These are phyloP conservation scores for Udeniomyces megalosporus DNA, from an alignment of 768 basidiomycete genomes.

Conservation along the genomic window DNA sequence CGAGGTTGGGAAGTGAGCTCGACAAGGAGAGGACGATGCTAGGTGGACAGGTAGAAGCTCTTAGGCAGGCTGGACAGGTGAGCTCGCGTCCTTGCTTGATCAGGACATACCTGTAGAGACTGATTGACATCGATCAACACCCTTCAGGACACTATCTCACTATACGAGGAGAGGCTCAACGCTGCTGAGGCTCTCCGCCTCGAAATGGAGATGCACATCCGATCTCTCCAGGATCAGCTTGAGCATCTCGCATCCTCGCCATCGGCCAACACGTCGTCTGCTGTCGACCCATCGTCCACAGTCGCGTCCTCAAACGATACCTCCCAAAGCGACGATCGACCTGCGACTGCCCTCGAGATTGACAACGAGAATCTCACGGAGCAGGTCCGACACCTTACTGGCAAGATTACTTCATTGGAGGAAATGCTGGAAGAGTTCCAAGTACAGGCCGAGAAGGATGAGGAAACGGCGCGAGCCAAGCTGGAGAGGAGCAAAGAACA, in stretches of 20 bases:
- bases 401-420: constrained; percentile 56
- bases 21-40: constrained; percentile 52
- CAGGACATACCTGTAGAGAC: constrained; percentile 5
- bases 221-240: constrained; percentile 22
- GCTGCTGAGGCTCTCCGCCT: constrained; percentile 53
- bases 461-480: constrained; percentile 22
- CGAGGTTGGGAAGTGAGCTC: constrained; percentile 27
- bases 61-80: constrained; percentile 77
- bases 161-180: constrained; percentile 79
- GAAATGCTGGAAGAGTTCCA: constrained; percentile 62
- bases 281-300: background rate
- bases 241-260: background rate
- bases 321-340: background rate
- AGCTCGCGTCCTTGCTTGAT: constrained; percentile 16
- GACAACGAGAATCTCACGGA: constrained; percentile 86
- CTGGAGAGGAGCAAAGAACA: constrained; percentile 22
- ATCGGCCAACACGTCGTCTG: background rate
- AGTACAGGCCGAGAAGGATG: constrained; percentile 52
- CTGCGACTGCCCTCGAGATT: constrained; percentile 59
- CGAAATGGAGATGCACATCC: constrained; percentile 43
- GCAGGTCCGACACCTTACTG: constrained; percentile 74
- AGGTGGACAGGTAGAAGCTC: constrained; percentile 57
- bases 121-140: background rate
- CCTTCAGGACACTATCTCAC: constrained; percentile 70
- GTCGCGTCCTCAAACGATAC: background rate